Base-by-base conservation (phyloP, 345 rosid species). In the Brassica nigra region DNA sequence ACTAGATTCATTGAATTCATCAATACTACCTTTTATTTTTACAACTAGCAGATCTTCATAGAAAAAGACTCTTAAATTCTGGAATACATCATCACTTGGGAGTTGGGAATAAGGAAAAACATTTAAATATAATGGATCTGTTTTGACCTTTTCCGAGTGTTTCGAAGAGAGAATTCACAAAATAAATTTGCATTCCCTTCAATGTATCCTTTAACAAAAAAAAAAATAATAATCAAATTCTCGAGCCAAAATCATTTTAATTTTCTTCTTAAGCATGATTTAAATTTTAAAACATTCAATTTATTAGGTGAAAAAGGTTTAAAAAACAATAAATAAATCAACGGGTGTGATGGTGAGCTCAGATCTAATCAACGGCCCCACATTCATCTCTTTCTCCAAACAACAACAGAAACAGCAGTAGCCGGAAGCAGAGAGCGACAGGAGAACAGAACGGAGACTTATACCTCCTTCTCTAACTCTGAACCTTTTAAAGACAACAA, bases 341-440 rank as follows among this genome's bases (percentile, higher is more conserved):
- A 90, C 89, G 95, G 92, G 72, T 71, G 84, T 68, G 88, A 86
- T 91, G 14, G 76, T 89, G 82, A 84, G 91, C 84, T 85, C 33
- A 84, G 82, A 82, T 63, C 68, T 83, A 90, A 92, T 88, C 86
- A 68, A 90, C 78, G 91, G 82, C 71, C 90, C 90, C 87, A 86
- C 89, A 74, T 49, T 75, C 27, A 49, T 52, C 77, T 33, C 71
- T 72, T 63, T 79, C 27, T 80, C 58, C 70, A 66, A 77, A 76
- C 86, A 86, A 76, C 85, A 86, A 74, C 80, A 75, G 76, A 84
- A 30, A 77, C 16, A 78, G 44, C 71, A 63, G 39, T 63, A 77
- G 65, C 34, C 18, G 70, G 62, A 47, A 69, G 74, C 80, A 42
- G 57, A 52, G 11, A 77, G 80, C 70, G 76, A 71, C 66, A 34